Evolutionary conservation across 345 rosid genomes (phyloP).

Genomic region (Geranium rotundifolium): DNA sequence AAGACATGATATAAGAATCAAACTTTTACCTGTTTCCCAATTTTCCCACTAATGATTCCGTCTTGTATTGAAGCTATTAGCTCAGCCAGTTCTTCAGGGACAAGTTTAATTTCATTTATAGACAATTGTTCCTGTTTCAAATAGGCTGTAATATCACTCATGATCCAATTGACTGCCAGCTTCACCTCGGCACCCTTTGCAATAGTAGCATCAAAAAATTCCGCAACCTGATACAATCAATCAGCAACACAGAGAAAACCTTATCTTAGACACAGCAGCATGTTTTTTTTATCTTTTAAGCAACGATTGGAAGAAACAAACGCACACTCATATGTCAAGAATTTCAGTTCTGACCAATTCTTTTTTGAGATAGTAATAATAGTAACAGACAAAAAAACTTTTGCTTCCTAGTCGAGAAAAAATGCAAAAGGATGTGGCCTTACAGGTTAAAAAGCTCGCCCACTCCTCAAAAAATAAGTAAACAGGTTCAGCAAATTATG

Average conservation of each 20-base stretch:
- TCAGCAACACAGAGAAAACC: conserved; percentile 3
- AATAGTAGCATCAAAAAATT: conserved; percentile 71
- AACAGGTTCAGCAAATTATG: no score
- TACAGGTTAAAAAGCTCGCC: no score
- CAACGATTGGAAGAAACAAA: not conserved
- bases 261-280: conserved; percentile 1
- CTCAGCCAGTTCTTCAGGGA: conserved; percentile 68
- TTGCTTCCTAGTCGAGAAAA: no score
- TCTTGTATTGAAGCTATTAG: conserved; percentile 73
- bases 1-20: not conserved
- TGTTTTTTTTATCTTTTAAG: not conserved
- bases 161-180: conserved; percentile 78
- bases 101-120: conserved; percentile 60
- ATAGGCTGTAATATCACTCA: conserved; percentile 87
- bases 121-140: conserved; percentile 76
- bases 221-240: conserved; percentile 51
- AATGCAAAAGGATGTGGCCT: no score
- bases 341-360: no score
- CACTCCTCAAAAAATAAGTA: no score
- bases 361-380: no score
- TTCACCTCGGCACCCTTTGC: conserved; percentile 71
- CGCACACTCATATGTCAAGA: no score
- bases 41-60: conserved; percentile 91
- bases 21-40: conserved; percentile 67
- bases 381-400: no score